Evolutionary conservation across 352 stramenopile genomes (phyloP), one percentile per base, ranked within the genome.

Genomic region (Sclerospora graminicola): DNA sequence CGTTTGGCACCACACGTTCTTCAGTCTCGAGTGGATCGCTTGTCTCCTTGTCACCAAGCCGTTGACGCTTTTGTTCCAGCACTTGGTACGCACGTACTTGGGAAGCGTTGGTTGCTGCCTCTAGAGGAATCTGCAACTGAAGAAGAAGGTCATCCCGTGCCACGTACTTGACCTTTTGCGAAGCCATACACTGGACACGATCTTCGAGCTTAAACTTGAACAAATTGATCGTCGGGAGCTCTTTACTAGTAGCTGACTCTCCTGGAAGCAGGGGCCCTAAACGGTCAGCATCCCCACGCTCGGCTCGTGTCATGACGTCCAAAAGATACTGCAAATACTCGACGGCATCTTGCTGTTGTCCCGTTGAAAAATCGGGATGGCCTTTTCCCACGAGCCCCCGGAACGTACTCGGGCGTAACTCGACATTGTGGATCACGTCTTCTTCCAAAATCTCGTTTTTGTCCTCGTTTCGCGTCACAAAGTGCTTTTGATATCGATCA

Each of bases 311-410:
- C 49, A 99, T 77, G 26, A 89, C 67, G 31, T 98, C 91, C 13
- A 99, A 70, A 10, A 98, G 60, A 66, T 98, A 84, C 47, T 97
- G 84, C 26, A 99, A 85, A 60, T 98, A 99, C 57, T 99, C 95
- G 5, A 95, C 86, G 1, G 94, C 93, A 68, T 99, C 95, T 67
- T 99, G 96, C 63, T 99, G 96, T 49, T 98, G 89, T 2, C 91
- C 91, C 0, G 94, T 98, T 0, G 82, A 94, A 60, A 98, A 99
- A 31, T 98, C 95, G 1, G 86, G 63, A 61, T 99, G 94, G 38
- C 92, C 82, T 38, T 95, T 91, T 7, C 92, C 95, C n/a, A 98
- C 82, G 8, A 97, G 60, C 36, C 83, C 68, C 43, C 96, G 96
- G 63, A 99, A 97, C 55, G 97, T 98, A 18, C 85, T 81, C 6